phyloP scores from a whole-genome alignment of 805 yeast genomes.

The Torulaspora quercuum region DNA sequence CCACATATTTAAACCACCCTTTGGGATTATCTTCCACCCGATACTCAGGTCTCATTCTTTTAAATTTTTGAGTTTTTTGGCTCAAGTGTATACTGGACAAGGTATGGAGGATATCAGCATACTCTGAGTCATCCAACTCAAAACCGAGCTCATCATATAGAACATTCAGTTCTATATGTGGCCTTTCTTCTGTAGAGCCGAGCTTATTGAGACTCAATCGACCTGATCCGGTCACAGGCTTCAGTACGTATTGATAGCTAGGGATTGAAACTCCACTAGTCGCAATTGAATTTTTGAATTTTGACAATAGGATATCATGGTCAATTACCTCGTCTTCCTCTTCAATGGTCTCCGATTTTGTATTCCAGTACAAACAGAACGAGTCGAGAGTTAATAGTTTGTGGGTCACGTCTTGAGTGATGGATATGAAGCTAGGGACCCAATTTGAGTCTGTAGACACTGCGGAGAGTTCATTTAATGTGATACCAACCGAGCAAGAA shows the following conservation, averaged over 20 bases:
- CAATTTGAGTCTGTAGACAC: conserved; percentile 83
- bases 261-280: conserved; percentile 33
- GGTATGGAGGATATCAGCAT: conserved; percentile 74
- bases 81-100: conserved; percentile 79
- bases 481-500: conserved; percentile 81
- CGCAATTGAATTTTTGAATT: conserved; percentile 46
- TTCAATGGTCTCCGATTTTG: conserved; percentile 52
- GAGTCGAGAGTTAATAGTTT: conserved; percentile 74
- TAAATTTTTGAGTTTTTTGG: conserved; percentile 68
- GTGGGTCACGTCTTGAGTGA: conserved; percentile 61
- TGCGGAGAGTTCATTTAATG: conserved; percentile 83
- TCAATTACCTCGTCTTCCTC: conserved; percentile 45
- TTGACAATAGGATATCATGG: conserved; percentile 31
- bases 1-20: conserved; percentile 82
- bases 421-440: conserved; percentile 80
- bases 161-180: conserved; percentile 70
- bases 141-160: conserved; percentile 88
- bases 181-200: conserved; percentile 64
- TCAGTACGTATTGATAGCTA: conserved; percentile 55
- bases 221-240: conserved; percentile 89
- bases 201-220: conserved; percentile 73
- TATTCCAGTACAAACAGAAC: conserved; percentile 80
- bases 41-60: conserved; percentile 62
- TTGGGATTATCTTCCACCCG: conserved; percentile 56
- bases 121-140: conserved; percentile 79